Evolutionary conservation across 495 filamentous ascomycete species (phyloP).

Genomic region (Penicillium cataractarum): DNA sequence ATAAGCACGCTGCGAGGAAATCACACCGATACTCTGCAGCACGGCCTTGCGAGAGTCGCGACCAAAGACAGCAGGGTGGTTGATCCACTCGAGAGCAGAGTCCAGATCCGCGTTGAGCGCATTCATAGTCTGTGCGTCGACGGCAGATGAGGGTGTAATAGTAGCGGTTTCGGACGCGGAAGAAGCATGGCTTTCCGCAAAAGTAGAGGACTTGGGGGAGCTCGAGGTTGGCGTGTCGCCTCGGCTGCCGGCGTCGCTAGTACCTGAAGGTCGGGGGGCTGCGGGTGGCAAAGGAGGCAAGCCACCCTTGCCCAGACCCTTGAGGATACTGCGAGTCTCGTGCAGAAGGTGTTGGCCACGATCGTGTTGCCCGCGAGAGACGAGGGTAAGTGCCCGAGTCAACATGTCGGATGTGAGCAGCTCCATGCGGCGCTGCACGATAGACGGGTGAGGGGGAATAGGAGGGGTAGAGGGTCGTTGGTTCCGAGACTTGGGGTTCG

Average conservation of each 20-base stretch:
- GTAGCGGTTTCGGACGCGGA: slow-evolving; percentile 53
- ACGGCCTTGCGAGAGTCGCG: slow-evolving; percentile 97
- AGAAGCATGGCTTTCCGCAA: slow-evolving; percentile 47
- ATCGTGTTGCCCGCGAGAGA: slow-evolving; percentile 89
- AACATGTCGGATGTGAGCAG: slow-evolving; percentile 98
- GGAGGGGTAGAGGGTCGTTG: slow-evolving; percentile 72
- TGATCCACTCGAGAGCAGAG: slow-evolving; percentile 97
- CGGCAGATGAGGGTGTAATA: slow-evolving; percentile 69
- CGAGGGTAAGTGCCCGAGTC: slow-evolving; percentile 86
- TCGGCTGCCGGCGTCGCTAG: slow-evolving; percentile 44
- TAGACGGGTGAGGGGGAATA: slow-evolving; percentile 92
- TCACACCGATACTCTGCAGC: slow-evolving; percentile 93
- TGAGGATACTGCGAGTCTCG: slow-evolving; percentile 94
- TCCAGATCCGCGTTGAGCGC: slow-evolving; percentile 93
- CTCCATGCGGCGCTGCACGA: slow-evolving; percentile 98
- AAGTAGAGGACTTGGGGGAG: slow-evolving; percentile 47
- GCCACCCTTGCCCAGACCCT: slow-evolving; percentile 92
- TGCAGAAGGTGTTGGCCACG: slow-evolving; percentile 87
- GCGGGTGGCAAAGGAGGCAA: slow-evolving; percentile 83
- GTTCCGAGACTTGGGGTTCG: slow-evolving; percentile 61
- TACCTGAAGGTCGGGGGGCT: slow-evolving; percentile 33
- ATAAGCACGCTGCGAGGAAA: slow-evolving; percentile 90
- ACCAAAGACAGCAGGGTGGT: slow-evolving; percentile 91
- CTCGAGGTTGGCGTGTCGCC: slow-evolving; percentile 43
- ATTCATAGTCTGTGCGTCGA: slow-evolving; percentile 75